Evolutionary conservation across 2,329 filamentous ascomycete genomes (phyloP), one percentile per base, ranked within the genome.

Genomic region (Zarea fungicola): DNA sequence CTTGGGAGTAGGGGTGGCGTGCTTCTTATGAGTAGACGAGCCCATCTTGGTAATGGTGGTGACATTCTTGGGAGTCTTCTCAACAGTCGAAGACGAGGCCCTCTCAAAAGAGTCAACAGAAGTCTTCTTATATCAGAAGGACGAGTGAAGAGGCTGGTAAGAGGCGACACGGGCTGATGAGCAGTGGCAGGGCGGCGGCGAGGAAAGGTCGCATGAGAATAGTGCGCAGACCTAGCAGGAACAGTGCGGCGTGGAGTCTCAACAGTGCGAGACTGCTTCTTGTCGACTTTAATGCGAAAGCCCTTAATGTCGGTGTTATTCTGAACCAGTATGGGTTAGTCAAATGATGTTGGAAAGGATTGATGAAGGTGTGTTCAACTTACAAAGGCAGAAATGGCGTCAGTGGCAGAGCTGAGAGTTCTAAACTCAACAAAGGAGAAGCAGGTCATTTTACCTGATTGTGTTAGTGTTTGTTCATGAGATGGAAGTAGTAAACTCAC

Each of bases 381-480:
- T 61, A 74, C 72, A 50, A 67, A 54, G 10, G 54, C 52, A 25
- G 56, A 54, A 11, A 72, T 61, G 0, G 69, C 67, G 19, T 61
- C 49, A 16, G 71, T 68, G 6, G 67, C 66, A 31, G 62, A 56
- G 47, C 71, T 63, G 4, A 64, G 61, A 3, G 62, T 62, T 3
- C 51, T 53, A 43, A 69, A 74, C 55, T 73, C 70, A 5, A 75
- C 61, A 42, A 70, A 70, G 1, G 61, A 66, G 48, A 63, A 68
- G 10, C 58, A 59, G 18, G 53, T 58, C 11, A 50, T 50, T 13
- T 49, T 42, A n/a, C 37, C 61, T 58, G 32, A 16, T 19, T 11
- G 11, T n/a, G 22, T 61, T 40, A 61, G 56, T 22, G 13, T 11
- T 26, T 19, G 36, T 36, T 28, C 14, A 22, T 5, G 14, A 18